Base-by-base conservation (phyloP, 78 protist genomes). In the Cavenderia fasciculata region DNA sequence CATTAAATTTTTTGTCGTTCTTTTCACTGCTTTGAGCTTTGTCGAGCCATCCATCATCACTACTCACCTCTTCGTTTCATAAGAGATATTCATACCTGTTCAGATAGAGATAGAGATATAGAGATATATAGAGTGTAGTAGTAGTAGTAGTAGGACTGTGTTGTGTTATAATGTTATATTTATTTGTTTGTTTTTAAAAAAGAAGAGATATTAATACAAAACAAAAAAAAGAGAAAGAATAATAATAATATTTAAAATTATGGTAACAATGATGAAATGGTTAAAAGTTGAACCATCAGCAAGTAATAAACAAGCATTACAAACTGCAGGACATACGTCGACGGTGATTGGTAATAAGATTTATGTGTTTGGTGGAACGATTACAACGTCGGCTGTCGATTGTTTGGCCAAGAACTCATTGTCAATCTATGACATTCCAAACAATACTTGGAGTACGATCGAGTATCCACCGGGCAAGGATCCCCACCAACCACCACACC, bases 341-440 rank as follows among this genome's bases (percentile, higher is more conserved):
- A 31, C 69, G 0, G 43, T 82, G 14, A 69, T 82, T 31, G 73
- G 73, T 33, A 44, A 65, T 38, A 69, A 57, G 41, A 44, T 82
- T 25, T 82, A 82, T 56, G 76, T 82, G 27, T 79, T 68, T 82
- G 90, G 90, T 29, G 90, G 90, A 44, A 44, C 6, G 10, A 44
- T 44, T 44, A 44, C 6, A 44, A 11, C 49, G 6, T 11, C 6
- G 6, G 10, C n/a, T 21, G 10, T 52, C 4, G 10, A 21, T 21
- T 52, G 21, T 19, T 10, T 52, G 4, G 10, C 6, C 47, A 40
- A n/a, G 19, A 63, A 63, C n/a, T 63, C 72, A 31, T 40, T 63
- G 2, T n/a, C 18, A 19, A 71, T 82, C 4, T 82, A 68, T 82
- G 90, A 82, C 44, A 56, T 82, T 16, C 21, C 0, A 1, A 82